Conservation (phyloP, 2,329 filamentous ascomycete genomes). For the Calonectria pseudoturangicola region DNA sequence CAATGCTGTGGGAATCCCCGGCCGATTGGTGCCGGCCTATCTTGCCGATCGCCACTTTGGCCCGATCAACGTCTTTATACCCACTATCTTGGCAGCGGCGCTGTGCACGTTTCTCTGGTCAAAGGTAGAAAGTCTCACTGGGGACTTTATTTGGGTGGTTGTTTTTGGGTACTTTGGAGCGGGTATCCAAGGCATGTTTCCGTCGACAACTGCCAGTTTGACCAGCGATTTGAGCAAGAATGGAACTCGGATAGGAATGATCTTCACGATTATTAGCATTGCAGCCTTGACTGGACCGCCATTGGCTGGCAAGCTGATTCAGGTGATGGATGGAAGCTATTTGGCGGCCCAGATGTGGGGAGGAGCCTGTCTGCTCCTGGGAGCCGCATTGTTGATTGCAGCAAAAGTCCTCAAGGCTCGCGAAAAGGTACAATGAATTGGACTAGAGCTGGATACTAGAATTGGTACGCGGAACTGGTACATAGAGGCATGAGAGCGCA, state of each 20-base stretch:
- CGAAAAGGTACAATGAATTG: slow-evolving; percentile 38
- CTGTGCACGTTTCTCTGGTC: slow-evolving; percentile 72
- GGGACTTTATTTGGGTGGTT: slow-evolving; percentile 74
- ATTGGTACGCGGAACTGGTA: background rate
- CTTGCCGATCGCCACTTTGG: slow-evolving; percentile 74
- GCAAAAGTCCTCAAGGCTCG: slow-evolving; percentile 61
- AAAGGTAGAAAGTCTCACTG: slow-evolving; percentile 62
- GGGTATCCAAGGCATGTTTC: slow-evolving; percentile 80
- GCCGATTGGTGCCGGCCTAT: slow-evolving; percentile 72
- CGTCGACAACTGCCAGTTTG: slow-evolving; percentile 68
- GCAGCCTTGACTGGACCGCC: slow-evolving; percentile 73
- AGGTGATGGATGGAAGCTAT: slow-evolving; percentile 65
- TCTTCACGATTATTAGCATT: slow-evolving; percentile 74
- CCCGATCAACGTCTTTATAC: slow-evolving; percentile 73
- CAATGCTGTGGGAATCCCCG: slow-evolving; percentile 74
- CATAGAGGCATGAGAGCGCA: background rate
- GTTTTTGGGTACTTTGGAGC: slow-evolving; percentile 80
- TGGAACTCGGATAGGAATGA: slow-evolving; percentile 76
- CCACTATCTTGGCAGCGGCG: slow-evolving; percentile 67
- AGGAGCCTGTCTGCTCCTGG: slow-evolving; percentile 66
- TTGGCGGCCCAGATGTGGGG: slow-evolving; percentile 71
- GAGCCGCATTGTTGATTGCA: slow-evolving; percentile 62
- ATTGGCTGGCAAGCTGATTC: slow-evolving; percentile 71
- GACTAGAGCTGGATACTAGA: too few species aligned
- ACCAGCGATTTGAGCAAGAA: slow-evolving; percentile 72